phyloP scores from a whole-genome alignment of 352 stramenopile species.

The Pythium aquatile region DNA sequence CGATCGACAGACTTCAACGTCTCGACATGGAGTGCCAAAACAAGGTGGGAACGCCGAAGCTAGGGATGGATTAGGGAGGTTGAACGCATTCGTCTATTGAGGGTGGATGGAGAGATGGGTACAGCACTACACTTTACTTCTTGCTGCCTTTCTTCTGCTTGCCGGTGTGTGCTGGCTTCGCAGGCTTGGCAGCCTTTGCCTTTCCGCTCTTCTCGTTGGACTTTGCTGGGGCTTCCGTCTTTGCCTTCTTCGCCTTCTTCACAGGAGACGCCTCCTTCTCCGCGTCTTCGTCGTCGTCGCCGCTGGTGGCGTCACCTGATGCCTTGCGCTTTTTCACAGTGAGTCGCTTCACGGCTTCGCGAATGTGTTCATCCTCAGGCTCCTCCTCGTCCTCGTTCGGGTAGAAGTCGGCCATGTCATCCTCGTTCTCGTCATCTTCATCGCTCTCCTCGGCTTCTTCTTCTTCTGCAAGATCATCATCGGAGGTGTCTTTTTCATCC shows the following conservation, averaged over 20 bases:
- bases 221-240: slow-evolving; percentile 4
- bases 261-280: slow-evolving; percentile 11
- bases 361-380: slow-evolving; percentile 32
- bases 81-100: not conserved
- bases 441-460: slow-evolving; percentile 23
- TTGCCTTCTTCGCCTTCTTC: slow-evolving; percentile 25
- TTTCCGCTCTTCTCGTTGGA: not conserved
- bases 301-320: slow-evolving; percentile 12
- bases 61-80: too few species aligned
- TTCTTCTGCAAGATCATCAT: slow-evolving; percentile 25
- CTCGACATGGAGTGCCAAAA: not conserved
- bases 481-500: slow-evolving; percentile 13
- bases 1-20: slow-evolving; percentile 22
- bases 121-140: slow-evolving; percentile 13
- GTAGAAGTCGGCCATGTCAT: slow-evolving; percentile 69
- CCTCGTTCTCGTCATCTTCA: slow-evolving; percentile 26
- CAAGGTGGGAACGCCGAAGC: slow-evolving; percentile 5
- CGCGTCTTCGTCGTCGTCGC: slow-evolving; percentile 29
- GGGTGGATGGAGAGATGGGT: not conserved
- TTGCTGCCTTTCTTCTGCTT: slow-evolving; percentile 19
- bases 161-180: slow-evolving; percentile 3
- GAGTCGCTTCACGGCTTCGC: slow-evolving; percentile 36
- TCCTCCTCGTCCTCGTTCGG: slow-evolving; percentile 46
- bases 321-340: slow-evolving; percentile 40
- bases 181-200: not conserved